Conservation (phyloP, 352 stramenopile species). For the Albugo laibachii region DNA sequence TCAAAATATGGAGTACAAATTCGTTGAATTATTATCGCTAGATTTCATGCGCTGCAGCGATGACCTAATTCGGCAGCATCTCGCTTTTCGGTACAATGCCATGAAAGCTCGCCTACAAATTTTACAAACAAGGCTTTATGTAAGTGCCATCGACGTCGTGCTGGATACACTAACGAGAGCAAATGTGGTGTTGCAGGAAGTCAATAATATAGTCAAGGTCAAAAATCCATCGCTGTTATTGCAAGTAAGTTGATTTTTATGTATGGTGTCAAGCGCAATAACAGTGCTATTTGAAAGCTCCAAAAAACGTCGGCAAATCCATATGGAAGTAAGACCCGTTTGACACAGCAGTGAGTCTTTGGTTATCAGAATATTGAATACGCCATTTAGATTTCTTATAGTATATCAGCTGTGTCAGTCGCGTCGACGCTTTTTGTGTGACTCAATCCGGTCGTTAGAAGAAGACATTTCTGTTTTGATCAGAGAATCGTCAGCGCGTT, state of each 20-base stretch:
- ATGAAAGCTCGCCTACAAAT: conserved; percentile 84
- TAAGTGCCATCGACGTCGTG: conserved; percentile 10
- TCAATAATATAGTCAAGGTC: conserved; percentile 89
- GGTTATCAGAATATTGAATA: neutral
- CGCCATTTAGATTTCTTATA: too few species aligned
- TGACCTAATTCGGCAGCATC: conserved; percentile 82
- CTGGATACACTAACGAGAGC: neutral
- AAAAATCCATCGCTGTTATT: conserved; percentile 87
- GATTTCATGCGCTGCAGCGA: conserved; percentile 81
- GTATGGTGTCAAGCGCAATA: too few species aligned
- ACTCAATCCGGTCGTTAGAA: conserved; percentile 6
- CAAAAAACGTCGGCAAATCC: conserved; percentile 25
- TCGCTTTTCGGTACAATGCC: conserved; percentile 87
- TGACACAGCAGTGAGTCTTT: conserved; percentile 26
- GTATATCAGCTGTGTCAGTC: conserved; percentile 11
- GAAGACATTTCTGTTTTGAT: conserved; percentile 6
- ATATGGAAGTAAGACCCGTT: conserved; percentile 25
- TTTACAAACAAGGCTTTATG: conserved; percentile 80
- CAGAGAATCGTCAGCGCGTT: conserved; percentile 17
- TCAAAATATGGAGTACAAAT: conserved; percentile 95
- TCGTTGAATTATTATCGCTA: conserved; percentile 85
- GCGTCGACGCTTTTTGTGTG: conserved; percentile 33
- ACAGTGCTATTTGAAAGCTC: conserved; percentile 14
- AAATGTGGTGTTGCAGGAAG: conserved; percentile 27
- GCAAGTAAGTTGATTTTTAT: conserved; percentile 30